These are phyloP conservation scores for Pyronema omphalodes DNA, from an alignment of 495 filamentous ascomycete species.

Conservation along the genomic window DNA sequence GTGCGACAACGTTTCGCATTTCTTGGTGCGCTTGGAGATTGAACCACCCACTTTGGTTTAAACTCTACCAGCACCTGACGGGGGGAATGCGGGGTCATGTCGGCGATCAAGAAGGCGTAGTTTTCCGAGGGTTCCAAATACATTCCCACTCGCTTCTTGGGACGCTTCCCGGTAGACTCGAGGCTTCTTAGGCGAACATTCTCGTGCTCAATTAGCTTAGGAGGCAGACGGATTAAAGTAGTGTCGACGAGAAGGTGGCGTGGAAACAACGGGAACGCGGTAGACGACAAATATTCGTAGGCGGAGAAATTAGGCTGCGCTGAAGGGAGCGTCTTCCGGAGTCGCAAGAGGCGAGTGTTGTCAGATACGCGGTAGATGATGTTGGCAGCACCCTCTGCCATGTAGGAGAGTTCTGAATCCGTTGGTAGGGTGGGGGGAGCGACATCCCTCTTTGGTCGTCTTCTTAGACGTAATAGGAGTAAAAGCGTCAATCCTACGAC, in stretches of 20 bases:
- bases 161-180: constrained; percentile 6
- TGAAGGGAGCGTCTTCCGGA: constrained; percentile 22
- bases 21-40: constrained; percentile 58
- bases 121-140: constrained; percentile 28
- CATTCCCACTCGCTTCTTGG: constrained; percentile 11
- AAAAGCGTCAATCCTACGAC: no score
- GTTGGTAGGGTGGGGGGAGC: constrained; percentile 4
- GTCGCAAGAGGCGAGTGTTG: constrained; percentile 15
- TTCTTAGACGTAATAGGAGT: no score
- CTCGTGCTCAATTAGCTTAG: constrained; percentile 7
- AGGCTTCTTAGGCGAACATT: constrained; percentile 5
- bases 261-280: constrained; percentile 22
- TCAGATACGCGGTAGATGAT: constrained; percentile 21
- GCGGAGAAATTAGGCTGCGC: constrained; percentile 18
- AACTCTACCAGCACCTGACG: constrained; percentile 47
- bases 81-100: constrained; percentile 44
- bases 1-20: constrained; percentile 57
- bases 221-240: constrained; percentile 11
- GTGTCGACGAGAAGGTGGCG: constrained; percentile 14
- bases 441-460: no score
- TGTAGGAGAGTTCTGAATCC: constrained; percentile 11
- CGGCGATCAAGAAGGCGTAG: constrained; percentile 55
- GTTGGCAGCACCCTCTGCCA: constrained; percentile 24
- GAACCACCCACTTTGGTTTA: constrained; percentile 87
- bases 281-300: constrained; percentile 12